Conservation (phyloP, 768 basidiomycete species). For the Psilocybe cyanescens region DNA sequence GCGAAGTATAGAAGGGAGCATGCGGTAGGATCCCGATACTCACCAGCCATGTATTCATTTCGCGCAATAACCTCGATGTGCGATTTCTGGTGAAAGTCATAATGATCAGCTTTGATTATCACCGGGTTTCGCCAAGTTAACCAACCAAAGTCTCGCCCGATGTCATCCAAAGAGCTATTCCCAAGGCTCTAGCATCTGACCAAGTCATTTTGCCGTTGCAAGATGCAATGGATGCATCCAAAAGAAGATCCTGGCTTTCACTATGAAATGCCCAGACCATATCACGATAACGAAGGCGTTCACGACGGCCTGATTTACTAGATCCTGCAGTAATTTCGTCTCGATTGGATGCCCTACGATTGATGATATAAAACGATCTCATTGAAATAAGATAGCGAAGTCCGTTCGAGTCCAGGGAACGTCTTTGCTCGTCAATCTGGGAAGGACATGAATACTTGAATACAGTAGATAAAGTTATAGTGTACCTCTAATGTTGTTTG, state of each 20-base stretch:
- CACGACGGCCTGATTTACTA: constrained; percentile 62
- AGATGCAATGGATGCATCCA: constrained; percentile 69
- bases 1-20: constrained; percentile 97
- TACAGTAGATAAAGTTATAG: constrained; percentile 4
- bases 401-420: constrained; percentile 92
- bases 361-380: constrained; percentile 88
- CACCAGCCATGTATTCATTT: constrained; percentile 90
- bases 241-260: constrained; percentile 86
- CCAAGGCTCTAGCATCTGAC: constrained; percentile 85
- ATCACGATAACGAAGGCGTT: constrained; percentile 89
- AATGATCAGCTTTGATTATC: constrained; percentile 4
- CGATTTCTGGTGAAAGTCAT: constrained; percentile 52
- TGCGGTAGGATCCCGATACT: constrained; percentile 83
- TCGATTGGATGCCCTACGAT: constrained; percentile 61
- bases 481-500: constrained; percentile 85
- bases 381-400: constrained; percentile 92
- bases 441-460: constrained; percentile 3
- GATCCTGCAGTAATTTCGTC: constrained; percentile 43
- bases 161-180: constrained; percentile 87
- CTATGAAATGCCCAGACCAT: constrained; percentile 98
- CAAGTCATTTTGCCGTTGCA: constrained; percentile 89
- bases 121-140: constrained; percentile 9
- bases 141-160: constrained; percentile 80
- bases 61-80: constrained; percentile 90
- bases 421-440: constrained; percentile 87